These are phyloP conservation scores for Nemania sp. DNA, from an alignment of 2,329 filamentous ascomycete genomes.

Conservation along the genomic window DNA sequence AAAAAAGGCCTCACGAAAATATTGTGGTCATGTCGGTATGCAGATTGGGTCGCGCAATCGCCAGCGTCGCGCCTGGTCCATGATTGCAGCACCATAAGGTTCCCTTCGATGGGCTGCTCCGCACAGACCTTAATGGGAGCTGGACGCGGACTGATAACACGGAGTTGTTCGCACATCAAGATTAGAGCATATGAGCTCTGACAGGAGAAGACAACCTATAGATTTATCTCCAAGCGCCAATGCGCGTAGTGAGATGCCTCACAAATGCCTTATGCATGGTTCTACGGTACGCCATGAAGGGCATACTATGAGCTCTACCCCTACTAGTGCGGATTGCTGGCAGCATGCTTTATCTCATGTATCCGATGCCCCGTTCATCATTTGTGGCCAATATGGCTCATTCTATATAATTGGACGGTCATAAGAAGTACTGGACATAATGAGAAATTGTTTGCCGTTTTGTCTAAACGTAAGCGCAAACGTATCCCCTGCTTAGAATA, in stretches of 20 bases:
- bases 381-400: slow-evolving; percentile 33
- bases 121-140: slow-evolving; percentile 19
- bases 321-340: slow-evolving; percentile 18
- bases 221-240: slow-evolving; percentile 18
- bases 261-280: slow-evolving; percentile 18
- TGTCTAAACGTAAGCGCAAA: slow-evolving; percentile 29
- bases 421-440: slow-evolving; percentile 30
- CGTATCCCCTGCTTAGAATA: slow-evolving; percentile 22
- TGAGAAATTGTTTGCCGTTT: slow-evolving; percentile 29
- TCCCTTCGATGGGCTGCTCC: slow-evolving; percentile 19
- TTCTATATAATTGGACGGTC: slow-evolving; percentile 43
- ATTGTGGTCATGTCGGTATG: slow-evolving; percentile 22
- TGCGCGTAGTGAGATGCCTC: slow-evolving; percentile 22
- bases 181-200: slow-evolving; percentile 15
- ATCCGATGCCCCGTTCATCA: slow-evolving; percentile 34
- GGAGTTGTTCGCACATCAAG: slow-evolving; percentile 21
- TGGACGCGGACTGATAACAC: slow-evolving; percentile 10
- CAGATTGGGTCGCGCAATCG: slow-evolving; percentile 31
- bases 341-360: slow-evolving; percentile 17
- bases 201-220: slow-evolving; percentile 24
- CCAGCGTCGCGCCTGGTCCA: slow-evolving; percentile 33
- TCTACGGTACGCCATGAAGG: slow-evolving; percentile 21
- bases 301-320: slow-evolving; percentile 16
- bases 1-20: slow-evolving; percentile 6
- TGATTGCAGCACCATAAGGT: slow-evolving; percentile 27